Conservation (phyloP, 2,329 filamentous ascomycete genomes). For the Beauveria pseudobassiana region DNA sequence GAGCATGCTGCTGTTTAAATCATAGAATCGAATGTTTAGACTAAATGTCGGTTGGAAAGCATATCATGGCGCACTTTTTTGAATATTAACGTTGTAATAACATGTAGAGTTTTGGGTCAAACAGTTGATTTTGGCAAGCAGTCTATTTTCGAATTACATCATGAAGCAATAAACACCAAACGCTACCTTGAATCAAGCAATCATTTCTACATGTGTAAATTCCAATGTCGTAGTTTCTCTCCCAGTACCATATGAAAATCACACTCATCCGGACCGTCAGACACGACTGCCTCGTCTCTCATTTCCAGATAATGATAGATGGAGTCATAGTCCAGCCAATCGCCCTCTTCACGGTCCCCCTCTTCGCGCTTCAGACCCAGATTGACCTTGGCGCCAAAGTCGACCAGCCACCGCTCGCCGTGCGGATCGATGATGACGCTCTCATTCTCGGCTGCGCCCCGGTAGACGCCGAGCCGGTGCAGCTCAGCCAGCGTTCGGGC, state of each 20-base stretch:
- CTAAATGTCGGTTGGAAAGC: neutral
- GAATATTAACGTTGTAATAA: too few species aligned
- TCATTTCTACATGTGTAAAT: neutral
- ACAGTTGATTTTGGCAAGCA: too few species aligned
- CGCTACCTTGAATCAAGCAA: neutral
- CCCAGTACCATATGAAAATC: neutral
- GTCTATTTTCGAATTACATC: too few species aligned
- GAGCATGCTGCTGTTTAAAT: neutral
- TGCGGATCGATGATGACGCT: constrained; percentile 4
- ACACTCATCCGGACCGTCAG: neutral
- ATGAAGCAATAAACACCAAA: too few species aligned
- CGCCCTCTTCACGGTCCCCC: neutral
- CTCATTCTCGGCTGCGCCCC: neutral
- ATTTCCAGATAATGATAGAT: neutral
- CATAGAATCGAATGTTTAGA: too few species aligned
- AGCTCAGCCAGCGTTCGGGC: neutral
- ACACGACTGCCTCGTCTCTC: too few species aligned
- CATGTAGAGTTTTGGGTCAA: too few species aligned
- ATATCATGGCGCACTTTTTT: neutral
- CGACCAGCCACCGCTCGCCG: constrained; percentile 2
- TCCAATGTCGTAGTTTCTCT: neutral
- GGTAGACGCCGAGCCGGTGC: neutral
- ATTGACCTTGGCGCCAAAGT: constrained; percentile 5
- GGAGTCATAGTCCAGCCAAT: constrained; percentile 1
- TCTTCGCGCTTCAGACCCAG: neutral